phyloP scores from a whole-genome alignment of 768 basidiomycete genomes.

The Brasilioporus rufonigricans region DNA sequence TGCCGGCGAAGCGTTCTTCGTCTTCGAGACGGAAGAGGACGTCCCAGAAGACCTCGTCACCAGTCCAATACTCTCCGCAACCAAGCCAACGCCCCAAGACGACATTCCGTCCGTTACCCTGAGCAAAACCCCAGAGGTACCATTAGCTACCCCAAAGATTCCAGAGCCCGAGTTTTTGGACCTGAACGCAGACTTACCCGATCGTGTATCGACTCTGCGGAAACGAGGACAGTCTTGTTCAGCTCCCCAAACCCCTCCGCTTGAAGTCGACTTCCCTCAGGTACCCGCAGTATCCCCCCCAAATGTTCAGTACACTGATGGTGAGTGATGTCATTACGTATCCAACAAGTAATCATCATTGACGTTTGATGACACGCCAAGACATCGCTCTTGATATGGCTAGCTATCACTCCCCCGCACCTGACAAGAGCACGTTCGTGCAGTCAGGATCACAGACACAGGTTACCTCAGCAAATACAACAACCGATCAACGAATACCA shows the following conservation, averaged over 20 bases:
- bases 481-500: constrained; percentile 8
- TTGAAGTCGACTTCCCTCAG: constrained; percentile 44
- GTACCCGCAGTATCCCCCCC: constrained; percentile 46
- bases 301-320: constrained; percentile 59
- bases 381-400: constrained; percentile 80
- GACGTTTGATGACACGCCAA: constrained; percentile 26
- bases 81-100: constrained; percentile 32
- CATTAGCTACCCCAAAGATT: constrained; percentile 13
- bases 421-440: background rate
- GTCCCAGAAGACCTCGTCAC: constrained; percentile 93
- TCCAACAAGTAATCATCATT: background rate
- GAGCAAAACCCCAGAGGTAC: constrained; percentile 11
- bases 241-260: constrained; percentile 31
- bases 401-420: constrained; percentile 60
- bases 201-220: constrained; percentile 18
- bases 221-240: constrained; percentile 26
- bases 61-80: constrained; percentile 80
- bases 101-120: constrained; percentile 27
- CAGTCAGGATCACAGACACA: constrained; percentile 12
- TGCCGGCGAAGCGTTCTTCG: constrained; percentile 98
- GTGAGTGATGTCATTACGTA: constrained; percentile 33
- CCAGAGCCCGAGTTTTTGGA: constrained; percentile 84
- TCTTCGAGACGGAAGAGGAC: constrained; percentile 95
- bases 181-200: constrained; percentile 50
- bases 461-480: constrained; percentile 1